Evolutionary conservation across 495 filamentous ascomycete species (phyloP).

Genomic region (Daldinia loculata): DNA sequence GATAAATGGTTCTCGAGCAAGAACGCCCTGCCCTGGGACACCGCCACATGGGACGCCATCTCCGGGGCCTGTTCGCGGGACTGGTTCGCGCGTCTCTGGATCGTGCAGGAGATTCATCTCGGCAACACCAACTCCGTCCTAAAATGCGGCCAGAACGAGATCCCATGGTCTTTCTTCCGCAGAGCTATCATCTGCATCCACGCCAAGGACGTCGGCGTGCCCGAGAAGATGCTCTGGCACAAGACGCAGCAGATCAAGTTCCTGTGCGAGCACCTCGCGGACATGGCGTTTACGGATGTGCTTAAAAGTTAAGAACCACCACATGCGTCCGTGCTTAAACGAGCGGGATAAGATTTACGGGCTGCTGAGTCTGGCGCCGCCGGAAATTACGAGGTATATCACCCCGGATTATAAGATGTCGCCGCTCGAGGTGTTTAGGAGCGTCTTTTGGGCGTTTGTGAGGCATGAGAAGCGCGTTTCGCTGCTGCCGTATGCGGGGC

Average conservation of each 20-base stretch:
- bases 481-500: slow-evolving; percentile 9
- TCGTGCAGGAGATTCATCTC: slow-evolving; percentile 29
- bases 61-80: background rate
- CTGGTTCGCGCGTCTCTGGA: slow-evolving; percentile 23
- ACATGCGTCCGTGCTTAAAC: slow-evolving; percentile 2
- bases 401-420: slow-evolving; percentile 3
- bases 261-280: background rate
- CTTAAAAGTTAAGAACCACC: background rate
- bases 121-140: slow-evolving; percentile 9
- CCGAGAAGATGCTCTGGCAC: background rate
- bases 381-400: background rate
- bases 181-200: slow-evolving; percentile 15
- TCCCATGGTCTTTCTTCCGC: slow-evolving; percentile 16
- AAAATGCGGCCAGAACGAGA: slow-evolving; percentile 14
- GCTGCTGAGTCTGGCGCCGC: slow-evolving; percentile 14
- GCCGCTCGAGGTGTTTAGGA: background rate
- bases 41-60: slow-evolving; percentile 12
- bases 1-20: background rate
- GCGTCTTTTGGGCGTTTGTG: slow-evolving; percentile 8
- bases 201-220: background rate
- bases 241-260: background rate
- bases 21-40: background rate
- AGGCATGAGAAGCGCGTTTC: slow-evolving; percentile 3
- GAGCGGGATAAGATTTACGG: slow-evolving; percentile 34
- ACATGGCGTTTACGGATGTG: background rate